Conservation (phyloP, 345 rosid species). For the Citrus inodora region DNA sequence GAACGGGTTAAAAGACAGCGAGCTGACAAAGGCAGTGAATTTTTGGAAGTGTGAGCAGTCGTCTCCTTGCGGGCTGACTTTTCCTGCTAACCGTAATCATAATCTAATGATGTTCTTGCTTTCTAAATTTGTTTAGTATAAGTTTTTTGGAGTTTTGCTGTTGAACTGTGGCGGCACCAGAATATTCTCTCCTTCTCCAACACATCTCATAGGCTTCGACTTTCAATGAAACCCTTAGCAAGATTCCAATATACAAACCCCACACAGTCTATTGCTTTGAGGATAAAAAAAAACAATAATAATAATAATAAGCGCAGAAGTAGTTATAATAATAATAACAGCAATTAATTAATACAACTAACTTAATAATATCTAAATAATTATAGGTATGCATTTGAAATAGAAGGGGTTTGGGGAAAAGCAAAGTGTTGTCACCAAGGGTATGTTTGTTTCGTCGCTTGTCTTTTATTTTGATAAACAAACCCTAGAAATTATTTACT, state of each 20-base stretch:
- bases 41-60: slow-evolving; percentile 73
- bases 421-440: slow-evolving; percentile 60
- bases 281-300: background rate
- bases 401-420: slow-evolving; percentile 28
- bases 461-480: slow-evolving; percentile 38
- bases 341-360: background rate
- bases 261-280: slow-evolving; percentile 8
- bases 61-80: slow-evolving; percentile 94
- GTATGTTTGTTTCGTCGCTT: slow-evolving; percentile 42
- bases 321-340: background rate
- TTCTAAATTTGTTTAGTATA: slow-evolving; percentile 44
- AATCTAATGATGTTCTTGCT: slow-evolving; percentile 79
- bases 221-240: slow-evolving; percentile 32
- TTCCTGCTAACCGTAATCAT: slow-evolving; percentile 70
- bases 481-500: slow-evolving; percentile 1
- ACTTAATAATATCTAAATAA: background rate
- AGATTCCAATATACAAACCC: slow-evolving; percentile 24
- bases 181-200: slow-evolving; percentile 85
- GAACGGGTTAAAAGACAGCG: slow-evolving; percentile 42
- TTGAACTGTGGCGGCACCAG: slow-evolving; percentile 81
- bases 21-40: slow-evolving; percentile 92
- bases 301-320: too few species aligned
- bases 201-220: slow-evolving; percentile 38
- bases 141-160: slow-evolving; percentile 67
- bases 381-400: slow-evolving; percentile 8